Conservation (phyloP, 768 basidiomycete species). For the Chalciporus piperatus region DNA sequence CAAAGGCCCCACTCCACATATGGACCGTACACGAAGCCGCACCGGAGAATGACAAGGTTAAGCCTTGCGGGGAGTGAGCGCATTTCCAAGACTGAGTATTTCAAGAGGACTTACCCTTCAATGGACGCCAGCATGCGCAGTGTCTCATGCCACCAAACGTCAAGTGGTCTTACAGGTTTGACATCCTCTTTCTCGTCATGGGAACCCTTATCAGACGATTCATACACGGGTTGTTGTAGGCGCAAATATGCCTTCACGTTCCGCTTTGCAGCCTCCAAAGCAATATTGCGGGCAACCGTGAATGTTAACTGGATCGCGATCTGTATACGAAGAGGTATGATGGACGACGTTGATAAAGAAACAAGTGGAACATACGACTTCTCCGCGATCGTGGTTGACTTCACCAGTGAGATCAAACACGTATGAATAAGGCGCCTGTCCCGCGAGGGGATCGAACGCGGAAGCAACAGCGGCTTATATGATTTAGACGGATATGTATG, state of each 20-base stretch:
- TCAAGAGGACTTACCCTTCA: constrained; percentile 49
- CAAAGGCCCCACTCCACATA: constrained; percentile 71
- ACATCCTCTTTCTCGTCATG: constrained; percentile 72
- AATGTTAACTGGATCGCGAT: constrained; percentile 78
- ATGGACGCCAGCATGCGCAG: constrained; percentile 72
- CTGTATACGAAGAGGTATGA: constrained; percentile 34
- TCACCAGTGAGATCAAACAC: constrained; percentile 89
- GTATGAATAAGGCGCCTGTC: constrained; percentile 66
- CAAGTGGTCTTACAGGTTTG: constrained; percentile 66
- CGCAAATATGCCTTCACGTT: constrained; percentile 79
- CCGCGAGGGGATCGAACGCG: constrained; percentile 69
- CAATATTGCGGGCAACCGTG: constrained; percentile 63
- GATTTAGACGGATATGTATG: constrained; percentile 12
- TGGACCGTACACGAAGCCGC: constrained; percentile 78
- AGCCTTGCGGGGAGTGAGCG: constrained; percentile 44
- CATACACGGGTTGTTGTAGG: constrained; percentile 75
- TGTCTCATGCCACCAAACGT: constrained; percentile 90
- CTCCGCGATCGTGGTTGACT: constrained; percentile 68
- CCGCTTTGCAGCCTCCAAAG: constrained; percentile 74
- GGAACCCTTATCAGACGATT: constrained; percentile 61
- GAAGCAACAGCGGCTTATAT: constrained; percentile 60
- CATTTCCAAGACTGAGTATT: neutral
- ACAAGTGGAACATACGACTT: constrained; percentile 50
- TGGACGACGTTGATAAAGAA: neutral
- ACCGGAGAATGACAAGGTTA: constrained; percentile 75